Conservation (phyloP, 306 rosid species). For the Trichosanthes truncata region DNA sequence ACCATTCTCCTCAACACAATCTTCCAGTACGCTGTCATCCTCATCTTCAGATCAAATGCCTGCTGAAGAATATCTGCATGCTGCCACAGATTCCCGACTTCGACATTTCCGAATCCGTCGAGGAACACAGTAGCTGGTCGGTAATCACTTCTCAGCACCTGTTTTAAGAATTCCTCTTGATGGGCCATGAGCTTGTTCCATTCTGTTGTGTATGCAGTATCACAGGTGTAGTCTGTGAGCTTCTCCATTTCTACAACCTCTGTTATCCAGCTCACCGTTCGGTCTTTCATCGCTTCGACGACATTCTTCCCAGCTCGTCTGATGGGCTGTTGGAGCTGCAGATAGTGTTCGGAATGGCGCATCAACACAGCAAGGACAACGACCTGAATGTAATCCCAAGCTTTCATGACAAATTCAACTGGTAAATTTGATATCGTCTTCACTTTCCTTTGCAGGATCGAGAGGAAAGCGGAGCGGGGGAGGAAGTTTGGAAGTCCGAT, state of each 20-base stretch:
- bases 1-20: constrained; percentile 16
- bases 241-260: constrained; percentile 17
- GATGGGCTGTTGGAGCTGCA: constrained; percentile 12
- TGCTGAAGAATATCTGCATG: constrained; percentile 10
- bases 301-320: constrained; percentile 11
- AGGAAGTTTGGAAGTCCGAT: constrained; percentile 16
- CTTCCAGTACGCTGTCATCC: constrained; percentile 17
- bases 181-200: constrained; percentile 13
- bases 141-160: not conserved
- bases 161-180: not conserved
- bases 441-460: constrained; percentile 10
- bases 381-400: constrained; percentile 11
- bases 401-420: constrained; percentile 2
- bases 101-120: not conserved
- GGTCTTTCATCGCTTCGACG: constrained; percentile 5
- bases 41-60: constrained; percentile 17
- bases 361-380: constrained; percentile 11
- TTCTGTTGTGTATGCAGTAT: constrained; percentile 2
- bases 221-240: constrained; percentile 16
- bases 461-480: constrained; percentile 12
- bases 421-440: constrained; percentile 3
- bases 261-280: constrained; percentile 5
- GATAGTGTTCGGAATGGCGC: constrained; percentile 14
- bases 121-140: not conserved
- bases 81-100: constrained; percentile 3